phyloP scores from a whole-genome alignment of 106 monocot genomes.

The Vanilla planifolia region DNA sequence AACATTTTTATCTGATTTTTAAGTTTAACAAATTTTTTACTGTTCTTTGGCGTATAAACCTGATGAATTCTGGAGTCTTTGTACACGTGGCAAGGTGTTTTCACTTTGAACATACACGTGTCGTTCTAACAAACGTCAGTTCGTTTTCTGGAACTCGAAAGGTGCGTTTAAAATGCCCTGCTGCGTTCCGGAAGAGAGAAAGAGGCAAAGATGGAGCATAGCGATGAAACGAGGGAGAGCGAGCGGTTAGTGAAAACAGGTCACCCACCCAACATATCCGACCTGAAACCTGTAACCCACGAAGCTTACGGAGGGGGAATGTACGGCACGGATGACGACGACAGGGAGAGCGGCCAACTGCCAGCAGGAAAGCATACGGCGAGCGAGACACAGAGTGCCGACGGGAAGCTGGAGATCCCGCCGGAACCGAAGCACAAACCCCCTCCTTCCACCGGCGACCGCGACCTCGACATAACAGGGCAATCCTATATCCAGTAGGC shows the following conservation, averaged over 20 bases:
- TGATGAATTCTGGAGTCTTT: too few species aligned
- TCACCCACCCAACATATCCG: constrained; percentile 25
- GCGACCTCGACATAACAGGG: constrained; percentile 78
- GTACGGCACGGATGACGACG: constrained; percentile 52
- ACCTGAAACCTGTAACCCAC: constrained; percentile 49
- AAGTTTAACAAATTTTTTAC: too few species aligned
- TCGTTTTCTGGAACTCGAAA: too few species aligned
- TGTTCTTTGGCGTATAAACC: too few species aligned
- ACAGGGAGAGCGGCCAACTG: neutral
- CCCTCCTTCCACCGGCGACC: constrained; percentile 74
- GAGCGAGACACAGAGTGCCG: constrained; percentile 76
- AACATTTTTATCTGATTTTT: too few species aligned
- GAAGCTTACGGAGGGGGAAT: constrained; percentile 79
- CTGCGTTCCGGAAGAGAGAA: too few species aligned
- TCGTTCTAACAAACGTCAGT: too few species aligned
- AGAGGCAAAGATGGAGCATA: too few species aligned
- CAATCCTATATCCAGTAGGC: constrained; percentile 74
- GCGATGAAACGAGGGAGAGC: neutral
- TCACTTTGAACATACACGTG: too few species aligned
- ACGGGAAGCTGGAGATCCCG: constrained; percentile 32
- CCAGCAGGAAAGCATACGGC: constrained; percentile 28
- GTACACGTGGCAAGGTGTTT: too few species aligned
- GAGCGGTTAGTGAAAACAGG: neutral
- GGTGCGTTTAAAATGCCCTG: too few species aligned
- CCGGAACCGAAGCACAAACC: constrained; percentile 43